These are phyloP conservation scores for Pythium insidiosum DNA, from an alignment of 352 stramenopile species.

Conservation along the genomic window DNA sequence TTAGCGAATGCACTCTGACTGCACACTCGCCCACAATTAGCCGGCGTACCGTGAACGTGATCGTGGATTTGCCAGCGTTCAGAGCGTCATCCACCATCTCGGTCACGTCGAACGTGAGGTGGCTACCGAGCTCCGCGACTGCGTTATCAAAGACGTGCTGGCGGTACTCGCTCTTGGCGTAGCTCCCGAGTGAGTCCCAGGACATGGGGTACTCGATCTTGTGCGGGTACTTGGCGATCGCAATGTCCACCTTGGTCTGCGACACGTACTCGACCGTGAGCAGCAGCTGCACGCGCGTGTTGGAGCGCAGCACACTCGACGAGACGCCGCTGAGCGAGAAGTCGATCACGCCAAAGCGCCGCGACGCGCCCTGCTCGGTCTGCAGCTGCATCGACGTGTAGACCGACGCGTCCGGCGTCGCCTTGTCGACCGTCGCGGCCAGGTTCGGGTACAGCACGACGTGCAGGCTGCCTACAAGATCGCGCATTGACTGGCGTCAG, in stretches of 20 bases:
- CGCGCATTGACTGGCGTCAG: no score
- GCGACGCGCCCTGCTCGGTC: constrained; percentile 30
- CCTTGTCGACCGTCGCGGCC: constrained; percentile 47
- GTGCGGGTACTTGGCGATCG: constrained; percentile 29
- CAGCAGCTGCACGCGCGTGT: constrained; percentile 64
- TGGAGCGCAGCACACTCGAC: constrained; percentile 44
- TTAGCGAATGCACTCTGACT: not conserved
- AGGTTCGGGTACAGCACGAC: constrained; percentile 54
- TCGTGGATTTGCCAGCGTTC: constrained; percentile 26
- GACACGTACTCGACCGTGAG: constrained; percentile 56
- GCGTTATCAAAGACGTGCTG: constrained; percentile 50
- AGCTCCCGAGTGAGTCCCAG: constrained; percentile 36
- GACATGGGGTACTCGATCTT: constrained; percentile 49
- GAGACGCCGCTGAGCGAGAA: constrained; percentile 64
- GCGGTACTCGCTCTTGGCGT: constrained; percentile 25
- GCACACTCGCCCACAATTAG: not conserved
- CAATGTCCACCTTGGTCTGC: constrained; percentile 37
- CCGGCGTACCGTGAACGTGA: constrained; percentile 44
- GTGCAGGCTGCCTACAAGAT: constrained; percentile 35
- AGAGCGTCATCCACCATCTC: constrained; percentile 56
- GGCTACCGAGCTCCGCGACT: constrained; percentile 37
- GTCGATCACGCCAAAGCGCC: constrained; percentile 58
- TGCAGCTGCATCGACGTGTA: constrained; percentile 53
- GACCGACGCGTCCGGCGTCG: constrained; percentile 24
- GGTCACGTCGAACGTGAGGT: constrained; percentile 76